Percentiles rank a stretch among this genome's conserved stretches.
phyloP scores from a whole-genome alignment of 2,329 filamentous ascomycete species.

The Diaporthe citrichinensis region DNA sequence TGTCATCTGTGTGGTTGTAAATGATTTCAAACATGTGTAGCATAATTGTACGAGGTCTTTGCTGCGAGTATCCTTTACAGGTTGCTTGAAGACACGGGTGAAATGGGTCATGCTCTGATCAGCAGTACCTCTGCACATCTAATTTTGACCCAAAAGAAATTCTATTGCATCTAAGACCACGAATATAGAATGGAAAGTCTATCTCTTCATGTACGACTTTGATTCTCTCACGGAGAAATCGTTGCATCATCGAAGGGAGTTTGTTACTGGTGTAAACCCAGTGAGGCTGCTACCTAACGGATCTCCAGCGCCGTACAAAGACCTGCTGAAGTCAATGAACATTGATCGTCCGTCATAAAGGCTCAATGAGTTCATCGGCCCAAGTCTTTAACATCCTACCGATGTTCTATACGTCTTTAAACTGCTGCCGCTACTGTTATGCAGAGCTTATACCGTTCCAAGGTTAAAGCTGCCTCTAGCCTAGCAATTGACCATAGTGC shows the following conservation, averaged over 20 bases:
- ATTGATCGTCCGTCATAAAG: no score
- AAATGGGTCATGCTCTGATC: no score
- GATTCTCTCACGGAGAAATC: background rate
- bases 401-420: background rate
- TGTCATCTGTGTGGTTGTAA: background rate
- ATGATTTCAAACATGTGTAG: background rate
- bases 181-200: background rate
- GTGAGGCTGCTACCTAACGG: background rate
- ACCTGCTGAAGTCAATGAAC: background rate
- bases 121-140: background rate
- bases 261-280: background rate
- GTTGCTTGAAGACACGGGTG: background rate
- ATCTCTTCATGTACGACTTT: background rate
- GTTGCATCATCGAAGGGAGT: background rate
- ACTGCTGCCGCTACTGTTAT: no score
- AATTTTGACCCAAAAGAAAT: background rate
- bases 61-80: background rate
- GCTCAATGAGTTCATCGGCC: background rate
- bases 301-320: background rate
- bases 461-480: no score
- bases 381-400: background rate
- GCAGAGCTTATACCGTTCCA: no score
- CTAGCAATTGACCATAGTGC: no score
- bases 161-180: background rate
- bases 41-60: background rate